Base-by-base conservation (phyloP, 2,329 filamentous ascomycete genomes). In the Alternaria arbusti region DNA sequence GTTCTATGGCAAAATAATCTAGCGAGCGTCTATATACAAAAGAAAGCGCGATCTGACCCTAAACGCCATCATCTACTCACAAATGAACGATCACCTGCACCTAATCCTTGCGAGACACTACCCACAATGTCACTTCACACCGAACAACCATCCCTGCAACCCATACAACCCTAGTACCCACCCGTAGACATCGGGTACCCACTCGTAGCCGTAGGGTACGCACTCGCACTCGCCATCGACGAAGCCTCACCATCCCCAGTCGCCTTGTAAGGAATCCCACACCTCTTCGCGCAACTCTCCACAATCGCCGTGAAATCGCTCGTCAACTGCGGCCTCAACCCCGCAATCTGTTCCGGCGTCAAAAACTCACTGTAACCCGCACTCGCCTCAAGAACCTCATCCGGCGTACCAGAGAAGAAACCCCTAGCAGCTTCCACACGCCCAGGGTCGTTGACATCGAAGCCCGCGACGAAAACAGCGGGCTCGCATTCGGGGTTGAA, bases 401-500 rank as follows among this genome's bases (percentile, higher is more conserved):
- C 70, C 6, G 68, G 70, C 0, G 56, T 49, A 3, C 46, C 70
- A 0, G 63, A 66, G 30, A 80, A 79, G 66, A 79, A 78, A 36
- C 77, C 76, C 22, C 76, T 68, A 1, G 77, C 77, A 20, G 74
- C 70, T 23, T 78, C 71, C 10, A 67, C 71, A 4, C 72, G 70
- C 3, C 78, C 78, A 1, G 78, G 80, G 54, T 82, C 80, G 13
- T 78, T 76, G 36, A 58, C 67, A 67, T 78, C 79, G 43, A 82
- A 73, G 1, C 74, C 77, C 5, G 79, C 76, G 28, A 81, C 74
- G 54, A 81, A 80, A 6, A 78, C 75, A 1, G 80, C 80, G 4
- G 75, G 74, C 61, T 79, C 74, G 68, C 81, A 83, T 25, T 76
- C 74, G 15, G 75, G 67, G 67, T 83, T 83, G 73, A 82, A 78